These are phyloP conservation scores for Globisporangium parvum DNA, from an alignment of 352 stramenopile genomes.

Conservation along the genomic window DNA sequence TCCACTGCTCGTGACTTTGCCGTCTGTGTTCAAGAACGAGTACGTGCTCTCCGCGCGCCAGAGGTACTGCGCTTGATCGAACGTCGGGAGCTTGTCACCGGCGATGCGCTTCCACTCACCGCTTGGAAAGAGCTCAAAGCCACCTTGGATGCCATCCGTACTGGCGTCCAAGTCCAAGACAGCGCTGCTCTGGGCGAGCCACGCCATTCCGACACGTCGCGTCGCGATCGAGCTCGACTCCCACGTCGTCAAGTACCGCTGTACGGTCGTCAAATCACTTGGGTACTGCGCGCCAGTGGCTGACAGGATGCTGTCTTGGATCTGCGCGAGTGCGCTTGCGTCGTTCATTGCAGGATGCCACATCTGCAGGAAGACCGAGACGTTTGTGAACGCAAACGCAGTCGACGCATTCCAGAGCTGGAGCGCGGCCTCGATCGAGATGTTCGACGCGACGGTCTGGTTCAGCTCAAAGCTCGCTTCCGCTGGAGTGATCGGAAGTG, in stretches of 20 bases:
- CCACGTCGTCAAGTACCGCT: slow-evolving; percentile 41
- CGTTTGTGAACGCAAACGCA: slow-evolving; percentile 32
- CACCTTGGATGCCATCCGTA: slow-evolving; percentile 27
- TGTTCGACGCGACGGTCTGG: slow-evolving; percentile 10
- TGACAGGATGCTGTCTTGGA: background rate
- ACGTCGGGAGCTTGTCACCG: slow-evolving; percentile 17
- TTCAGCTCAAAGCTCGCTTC: slow-evolving; percentile 62
- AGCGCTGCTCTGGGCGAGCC: slow-evolving; percentile 24
- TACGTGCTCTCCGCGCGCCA: slow-evolving; percentile 34
- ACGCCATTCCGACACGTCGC: slow-evolving; percentile 24
- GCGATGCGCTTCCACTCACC: slow-evolving; percentile 20
- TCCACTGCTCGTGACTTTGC: slow-evolving; percentile 11
- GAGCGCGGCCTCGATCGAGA: slow-evolving; percentile 36
- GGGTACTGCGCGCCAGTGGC: background rate
- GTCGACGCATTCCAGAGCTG: slow-evolving; percentile 26
- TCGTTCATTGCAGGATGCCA: slow-evolving; percentile 41
- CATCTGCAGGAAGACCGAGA: slow-evolving; percentile 26
- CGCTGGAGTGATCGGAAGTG: slow-evolving; percentile 18
- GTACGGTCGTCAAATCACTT: slow-evolving; percentile 20
- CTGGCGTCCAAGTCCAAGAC: slow-evolving; percentile 39
- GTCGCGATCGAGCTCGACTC: slow-evolving; percentile 33
- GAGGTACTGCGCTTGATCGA: slow-evolving; percentile 34
- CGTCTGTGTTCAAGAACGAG: slow-evolving; percentile 28
- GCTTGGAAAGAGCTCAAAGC: slow-evolving; percentile 49
- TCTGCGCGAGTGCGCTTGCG: background rate